Percentiles rank a stretch among this genome's conserved stretches.
Conservation (phyloP, 176 grass and related monocot species). For the Poa annua region DNA sequence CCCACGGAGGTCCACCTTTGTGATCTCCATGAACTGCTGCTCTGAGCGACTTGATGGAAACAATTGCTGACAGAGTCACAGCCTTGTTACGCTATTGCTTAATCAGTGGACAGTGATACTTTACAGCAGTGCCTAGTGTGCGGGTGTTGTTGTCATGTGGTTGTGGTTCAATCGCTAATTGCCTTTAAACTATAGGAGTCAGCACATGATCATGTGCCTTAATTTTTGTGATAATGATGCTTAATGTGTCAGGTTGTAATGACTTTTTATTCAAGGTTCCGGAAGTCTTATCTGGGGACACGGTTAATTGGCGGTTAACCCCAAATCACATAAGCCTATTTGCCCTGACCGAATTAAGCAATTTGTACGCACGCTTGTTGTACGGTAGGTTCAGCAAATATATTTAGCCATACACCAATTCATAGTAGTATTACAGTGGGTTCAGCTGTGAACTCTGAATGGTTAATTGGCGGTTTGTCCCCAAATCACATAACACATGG, state of each 20-base stretch:
- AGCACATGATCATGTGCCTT: neutral
- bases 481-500: no score
- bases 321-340: neutral
- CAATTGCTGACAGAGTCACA: neutral
- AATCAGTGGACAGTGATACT: neutral
- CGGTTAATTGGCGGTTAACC: neutral
- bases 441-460: no score
- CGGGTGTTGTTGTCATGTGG: no score
- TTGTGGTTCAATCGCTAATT: no score
- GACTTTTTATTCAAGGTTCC: neutral
- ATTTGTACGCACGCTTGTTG: no score
- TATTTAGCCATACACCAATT: no score
- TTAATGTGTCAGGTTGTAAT: neutral
- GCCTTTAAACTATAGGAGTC: neutral
- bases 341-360: no score
- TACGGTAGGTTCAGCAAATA: no score
- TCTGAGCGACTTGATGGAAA: neutral
- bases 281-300: neutral
- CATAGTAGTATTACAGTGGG: no score
- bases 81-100: neutral
- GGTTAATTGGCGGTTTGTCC: no score
- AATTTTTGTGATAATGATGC: neutral
- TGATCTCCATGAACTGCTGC: neutral
- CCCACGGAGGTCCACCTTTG: neutral
- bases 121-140: no score